Conservation (phyloP, 2,329 filamentous ascomycete genomes). For the Dothistroma pini region DNA sequence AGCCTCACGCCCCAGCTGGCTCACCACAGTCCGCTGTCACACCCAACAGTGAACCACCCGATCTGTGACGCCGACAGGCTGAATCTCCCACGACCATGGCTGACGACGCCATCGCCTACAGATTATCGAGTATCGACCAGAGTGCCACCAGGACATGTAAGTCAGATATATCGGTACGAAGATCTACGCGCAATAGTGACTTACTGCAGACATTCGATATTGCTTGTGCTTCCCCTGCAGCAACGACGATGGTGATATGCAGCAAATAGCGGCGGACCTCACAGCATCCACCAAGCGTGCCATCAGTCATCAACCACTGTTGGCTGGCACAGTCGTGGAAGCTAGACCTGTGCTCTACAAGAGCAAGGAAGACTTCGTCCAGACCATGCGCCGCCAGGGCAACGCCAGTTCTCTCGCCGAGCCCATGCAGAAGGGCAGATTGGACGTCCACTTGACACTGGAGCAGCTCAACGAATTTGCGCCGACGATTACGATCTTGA, state of each 20-base stretch:
- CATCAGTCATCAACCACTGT: slow-evolving; percentile 15
- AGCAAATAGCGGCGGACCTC: slow-evolving; percentile 11
- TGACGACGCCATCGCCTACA: slow-evolving; percentile 11
- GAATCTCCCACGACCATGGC: slow-evolving; percentile 13
- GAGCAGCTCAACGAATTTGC: slow-evolving; percentile 13
- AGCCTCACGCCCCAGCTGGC: not conserved
- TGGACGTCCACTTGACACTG: slow-evolving; percentile 17
- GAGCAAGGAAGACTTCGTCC: not conserved
- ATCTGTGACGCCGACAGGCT: slow-evolving; percentile 2
- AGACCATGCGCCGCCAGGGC: not conserved
- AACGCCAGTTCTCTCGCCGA: not conserved
- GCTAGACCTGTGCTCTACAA: not conserved
- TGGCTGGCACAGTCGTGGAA: not conserved
- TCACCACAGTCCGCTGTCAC: not conserved
- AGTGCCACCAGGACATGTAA: slow-evolving; percentile 10
- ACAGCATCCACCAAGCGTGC: slow-evolving; percentile 11
- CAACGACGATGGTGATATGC: slow-evolving; percentile 1
- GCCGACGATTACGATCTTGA: slow-evolving; percentile 13
- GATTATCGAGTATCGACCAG: slow-evolving; percentile 26
- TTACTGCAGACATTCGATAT: slow-evolving; percentile 16
- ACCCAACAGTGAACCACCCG: not conserved
- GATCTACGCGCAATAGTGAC: not conserved
- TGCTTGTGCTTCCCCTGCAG: slow-evolving; percentile 20
- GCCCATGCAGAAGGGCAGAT: slow-evolving; percentile 10
- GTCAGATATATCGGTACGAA: not conserved